Conservation (phyloP, 352 stramenopile species). For the Phytophthora europaea region DNA sequence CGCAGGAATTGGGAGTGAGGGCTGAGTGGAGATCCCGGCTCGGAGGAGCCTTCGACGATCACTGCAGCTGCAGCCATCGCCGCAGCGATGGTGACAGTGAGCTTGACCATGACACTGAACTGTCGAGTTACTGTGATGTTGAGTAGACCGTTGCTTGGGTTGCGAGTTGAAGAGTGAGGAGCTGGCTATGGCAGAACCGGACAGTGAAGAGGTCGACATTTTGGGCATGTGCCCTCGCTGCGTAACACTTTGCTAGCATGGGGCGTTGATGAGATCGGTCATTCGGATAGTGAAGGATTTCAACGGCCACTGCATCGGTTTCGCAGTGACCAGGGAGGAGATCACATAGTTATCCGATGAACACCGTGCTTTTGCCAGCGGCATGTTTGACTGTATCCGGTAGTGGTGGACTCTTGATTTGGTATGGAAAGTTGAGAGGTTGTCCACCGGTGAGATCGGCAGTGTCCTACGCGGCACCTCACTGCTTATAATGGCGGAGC, state of each 20-base stretch:
- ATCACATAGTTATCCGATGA: not conserved
- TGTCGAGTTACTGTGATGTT: not conserved
- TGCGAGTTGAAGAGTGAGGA: not conserved
- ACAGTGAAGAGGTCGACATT: no score
- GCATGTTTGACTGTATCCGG: no score
- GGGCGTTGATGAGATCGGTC: constrained; percentile 12
- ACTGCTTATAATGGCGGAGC: not conserved
- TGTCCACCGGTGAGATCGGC: not conserved
- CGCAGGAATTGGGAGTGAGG: constrained; percentile 6
- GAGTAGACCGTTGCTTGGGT: not conserved
- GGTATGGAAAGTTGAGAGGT: constrained; percentile 5
- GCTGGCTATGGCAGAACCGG: no score
- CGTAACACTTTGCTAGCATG: no score
- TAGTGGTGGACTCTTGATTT: not conserved
- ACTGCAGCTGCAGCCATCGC: constrained; percentile 15
- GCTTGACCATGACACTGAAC: constrained; percentile 12
- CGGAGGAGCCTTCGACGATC: constrained; percentile 4
- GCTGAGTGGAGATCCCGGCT: constrained; percentile 2
- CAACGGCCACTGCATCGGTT: not conserved
- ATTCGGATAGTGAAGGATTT: constrained; percentile 22
- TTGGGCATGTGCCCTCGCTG: no score
- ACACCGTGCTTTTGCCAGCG: not conserved
- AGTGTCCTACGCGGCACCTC: not conserved
- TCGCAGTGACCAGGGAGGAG: not conserved
- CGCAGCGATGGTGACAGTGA: constrained; percentile 5